Evolutionary conservation across 176 grass and related monocot species (phyloP).

Genomic region (Saccharum spontaneum): DNA sequence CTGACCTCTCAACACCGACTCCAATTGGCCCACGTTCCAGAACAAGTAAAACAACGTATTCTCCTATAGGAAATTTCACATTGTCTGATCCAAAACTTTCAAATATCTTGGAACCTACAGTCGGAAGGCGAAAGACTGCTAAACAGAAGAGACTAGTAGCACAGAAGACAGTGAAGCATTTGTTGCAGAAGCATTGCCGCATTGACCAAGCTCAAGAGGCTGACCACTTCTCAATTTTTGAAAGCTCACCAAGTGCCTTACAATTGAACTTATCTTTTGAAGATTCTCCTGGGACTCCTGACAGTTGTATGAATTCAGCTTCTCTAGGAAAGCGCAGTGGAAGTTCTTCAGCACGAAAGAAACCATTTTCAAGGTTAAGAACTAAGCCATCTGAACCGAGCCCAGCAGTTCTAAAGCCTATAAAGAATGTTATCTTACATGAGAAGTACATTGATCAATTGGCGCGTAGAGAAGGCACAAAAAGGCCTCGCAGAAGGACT

Average conservation of each 20-base stretch:
- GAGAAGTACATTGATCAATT: conserved; percentile 34
- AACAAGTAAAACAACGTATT: too few relatives aligned
- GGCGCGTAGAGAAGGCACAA: too few relatives aligned
- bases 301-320: conserved; percentile 24
- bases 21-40: too few relatives aligned
- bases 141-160: too few relatives aligned
- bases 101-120: too few relatives aligned
- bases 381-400: conserved; percentile 36
- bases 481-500: too few relatives aligned
- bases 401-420: conserved; percentile 66
- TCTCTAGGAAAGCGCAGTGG: conserved; percentile 41
- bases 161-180: background rate
- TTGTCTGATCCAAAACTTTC: too few relatives aligned
- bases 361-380: conserved; percentile 40
- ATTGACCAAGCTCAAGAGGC: conserved; percentile 57
- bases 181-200: too few relatives aligned
- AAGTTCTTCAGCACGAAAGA: conserved; percentile 39
- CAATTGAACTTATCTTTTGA: conserved; percentile 39
- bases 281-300: conserved; percentile 54
- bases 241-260: conserved; percentile 56
- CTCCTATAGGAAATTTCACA: too few relatives aligned
- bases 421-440: conserved; percentile 75
- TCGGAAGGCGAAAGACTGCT: too few relatives aligned
- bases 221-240: conserved; percentile 85
- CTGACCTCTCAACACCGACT: too few relatives aligned